These are phyloP conservation scores for Trypanosoma platydactyli DNA, from an alignment of 208 protist species.

Conservation along the genomic window DNA sequence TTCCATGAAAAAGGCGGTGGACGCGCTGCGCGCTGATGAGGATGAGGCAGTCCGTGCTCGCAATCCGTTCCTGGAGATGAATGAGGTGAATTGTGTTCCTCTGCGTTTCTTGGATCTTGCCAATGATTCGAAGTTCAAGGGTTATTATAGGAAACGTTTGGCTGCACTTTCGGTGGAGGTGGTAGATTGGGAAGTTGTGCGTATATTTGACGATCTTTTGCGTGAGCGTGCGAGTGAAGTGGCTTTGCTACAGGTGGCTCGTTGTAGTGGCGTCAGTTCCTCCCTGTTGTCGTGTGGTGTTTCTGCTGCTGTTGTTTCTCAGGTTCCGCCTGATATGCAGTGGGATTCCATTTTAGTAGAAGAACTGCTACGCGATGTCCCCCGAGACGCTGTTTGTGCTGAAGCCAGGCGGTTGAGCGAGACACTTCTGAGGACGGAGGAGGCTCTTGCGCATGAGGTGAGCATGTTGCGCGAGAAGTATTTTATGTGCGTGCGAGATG, in stretches of 20 bases:
- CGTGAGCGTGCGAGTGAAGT: conserved; percentile 43
- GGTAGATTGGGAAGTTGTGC: conserved; percentile 54
- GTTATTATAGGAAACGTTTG: conserved; percentile 50
- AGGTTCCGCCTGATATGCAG: neutral
- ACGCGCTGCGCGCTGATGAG: conserved; percentile 47
- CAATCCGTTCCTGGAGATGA: conserved; percentile 52
- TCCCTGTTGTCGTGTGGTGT: neutral
- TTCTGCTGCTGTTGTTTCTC: neutral
- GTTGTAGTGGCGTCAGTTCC: neutral
- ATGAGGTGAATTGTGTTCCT: conserved; percentile 43
- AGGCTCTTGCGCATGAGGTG: conserved; percentile 27
- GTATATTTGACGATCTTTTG: conserved; percentile 66
- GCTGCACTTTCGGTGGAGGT: conserved; percentile 35
- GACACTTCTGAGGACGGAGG: conserved; percentile 33
- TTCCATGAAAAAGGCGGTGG: conserved; percentile 32
- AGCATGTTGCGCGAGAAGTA: conserved; percentile 33
- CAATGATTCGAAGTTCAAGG: conserved; percentile 33
- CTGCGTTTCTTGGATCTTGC: conserved; percentile 43
- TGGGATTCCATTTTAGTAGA: neutral
- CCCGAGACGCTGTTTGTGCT: conserved; percentile 11
- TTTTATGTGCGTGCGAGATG: conserved; percentile 50
- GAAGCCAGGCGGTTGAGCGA: conserved; percentile 24
- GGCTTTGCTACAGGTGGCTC: neutral
- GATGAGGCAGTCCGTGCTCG: conserved; percentile 61
- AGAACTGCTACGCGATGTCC: neutral